Percentiles rank a stretch among this genome's conserved stretches.
These are phyloP conservation scores for Polyplosphaeria fusca DNA, from an alignment of 495 filamentous ascomycete genomes.

Conservation along the genomic window DNA sequence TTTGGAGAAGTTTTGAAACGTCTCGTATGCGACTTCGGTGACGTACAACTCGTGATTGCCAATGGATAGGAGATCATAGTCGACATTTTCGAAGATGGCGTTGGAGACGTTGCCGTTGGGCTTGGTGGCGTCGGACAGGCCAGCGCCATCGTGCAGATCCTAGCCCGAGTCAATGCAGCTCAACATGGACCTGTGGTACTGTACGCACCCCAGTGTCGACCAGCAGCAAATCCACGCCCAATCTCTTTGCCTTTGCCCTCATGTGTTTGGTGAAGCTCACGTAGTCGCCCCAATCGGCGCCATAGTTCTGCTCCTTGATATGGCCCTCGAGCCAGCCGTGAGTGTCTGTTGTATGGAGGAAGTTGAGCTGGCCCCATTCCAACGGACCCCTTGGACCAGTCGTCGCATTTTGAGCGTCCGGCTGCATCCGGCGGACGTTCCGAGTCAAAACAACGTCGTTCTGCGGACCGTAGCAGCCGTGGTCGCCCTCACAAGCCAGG, in stretches of 20 bases:
- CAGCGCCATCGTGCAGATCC: conserved; percentile 88
- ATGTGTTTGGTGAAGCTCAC: conserved; percentile 85
- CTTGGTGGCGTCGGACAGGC: conserved; percentile 82
- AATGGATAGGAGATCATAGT: conserved; percentile 78
- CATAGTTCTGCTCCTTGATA: conserved; percentile 58
- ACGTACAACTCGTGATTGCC: conserved; percentile 97
- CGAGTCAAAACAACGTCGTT: conserved; percentile 37
- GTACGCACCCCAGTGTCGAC: conserved; percentile 74
- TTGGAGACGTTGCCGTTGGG: conserved; percentile 88
- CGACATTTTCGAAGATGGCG: conserved; percentile 75
- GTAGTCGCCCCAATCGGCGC: conserved; percentile 97
- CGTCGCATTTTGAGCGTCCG: conserved; percentile 45
- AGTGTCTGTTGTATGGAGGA: conserved; percentile 48
- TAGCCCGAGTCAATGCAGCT: neutral
- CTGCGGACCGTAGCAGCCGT: conserved; percentile 36
- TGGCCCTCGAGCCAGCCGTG: conserved; percentile 51
- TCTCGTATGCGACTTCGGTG: conserved; percentile 66
- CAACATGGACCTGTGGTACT: neutral
- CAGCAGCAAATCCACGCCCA: conserved; percentile 76
- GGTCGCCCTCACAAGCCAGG: conserved; percentile 32
- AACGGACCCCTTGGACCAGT: conserved; percentile 40
- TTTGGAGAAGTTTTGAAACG: conserved; percentile 62
- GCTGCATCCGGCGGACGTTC: conserved; percentile 46
- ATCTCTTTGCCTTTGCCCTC: conserved; percentile 66
- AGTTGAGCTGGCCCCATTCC: conserved; percentile 50